Evolutionary conservation across 2,329 filamentous ascomycete genomes (phyloP), one percentile per base, ranked within the genome.

Genomic region (Cercospora sesami): DNA sequence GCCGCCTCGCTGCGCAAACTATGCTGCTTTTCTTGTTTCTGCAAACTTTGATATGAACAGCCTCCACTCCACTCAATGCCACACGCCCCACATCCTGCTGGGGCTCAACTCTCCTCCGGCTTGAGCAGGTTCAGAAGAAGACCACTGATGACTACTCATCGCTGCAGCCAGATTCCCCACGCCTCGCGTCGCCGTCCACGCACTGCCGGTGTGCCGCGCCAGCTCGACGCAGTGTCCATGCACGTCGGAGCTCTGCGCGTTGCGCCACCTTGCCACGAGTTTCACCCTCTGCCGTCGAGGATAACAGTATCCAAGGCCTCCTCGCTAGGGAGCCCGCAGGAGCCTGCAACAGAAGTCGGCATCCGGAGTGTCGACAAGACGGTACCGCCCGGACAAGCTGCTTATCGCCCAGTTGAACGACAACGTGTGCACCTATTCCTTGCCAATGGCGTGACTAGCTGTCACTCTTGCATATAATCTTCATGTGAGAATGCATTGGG

Each of bases 401-500:
- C 53, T 58, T 58, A 58, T 58, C 53, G 53, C 9, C 53, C 53
- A 33, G 21, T 58, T 58, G 53, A 10, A 33, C 53, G 30, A 58
- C 53, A 30, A 58, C 53, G 23, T 30, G 26, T 31, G 16, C 26
- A 58, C 6, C 30, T 3, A 53, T 53, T 23, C 48, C 48, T 53
- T 58, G 53, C 53, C 53, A 58, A 58, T 58, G 53, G 53, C 53
- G 53, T 58, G 53, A 58, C 53, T 18, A 0, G 26, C 21, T 31
- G 53, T 58, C 53, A 58, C 26, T 30, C 53, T 4, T 58, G 53
- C 53, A 58, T n/a, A 31, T 58, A 14, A 58, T 58, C 26, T 31
- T 28, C 53, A 58, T 58, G 53, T 58, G 53, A 58, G 30, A 58
- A 58, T 58, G 53, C 53, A 58, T 28, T 31, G 53, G 16, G n/a